A percentile compares a stretch with the other conserved stretches of the same genome.
These are phyloP conservation scores for Periconia sp. DNA, from an alignment of 2,329 filamentous ascomycete species.

Conservation along the genomic window DNA sequence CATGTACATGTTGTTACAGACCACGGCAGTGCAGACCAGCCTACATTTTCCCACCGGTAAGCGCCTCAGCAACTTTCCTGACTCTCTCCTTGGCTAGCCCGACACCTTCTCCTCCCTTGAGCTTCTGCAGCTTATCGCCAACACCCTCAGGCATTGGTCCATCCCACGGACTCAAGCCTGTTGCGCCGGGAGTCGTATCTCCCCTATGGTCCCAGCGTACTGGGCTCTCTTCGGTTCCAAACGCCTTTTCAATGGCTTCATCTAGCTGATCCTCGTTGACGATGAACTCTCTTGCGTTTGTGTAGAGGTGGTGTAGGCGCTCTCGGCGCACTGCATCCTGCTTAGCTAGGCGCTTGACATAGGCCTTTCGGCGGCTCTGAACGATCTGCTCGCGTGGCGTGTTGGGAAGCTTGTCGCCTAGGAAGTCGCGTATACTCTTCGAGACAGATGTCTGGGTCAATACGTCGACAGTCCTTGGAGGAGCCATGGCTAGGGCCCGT, in stretches of 20 bases:
- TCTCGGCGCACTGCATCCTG: conserved; percentile 69
- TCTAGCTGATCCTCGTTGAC: conserved; percentile 79
- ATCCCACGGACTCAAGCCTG: conserved; percentile 39
- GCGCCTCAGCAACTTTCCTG: conserved; percentile 68
- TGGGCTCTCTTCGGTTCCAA: conserved; percentile 64
- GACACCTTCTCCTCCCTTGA: conserved; percentile 43
- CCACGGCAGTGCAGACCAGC: too few relatives aligned
- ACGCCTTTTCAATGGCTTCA: conserved; percentile 74
- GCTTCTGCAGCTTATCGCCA: conserved; percentile 38
- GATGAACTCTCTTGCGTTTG: conserved; percentile 87
- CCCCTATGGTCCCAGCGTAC: conserved; percentile 46
- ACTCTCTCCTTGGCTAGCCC: conserved; percentile 63
- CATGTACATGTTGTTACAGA: too few relatives aligned
- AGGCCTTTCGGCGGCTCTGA: conserved; percentile 38
- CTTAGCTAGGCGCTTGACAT: conserved; percentile 51
- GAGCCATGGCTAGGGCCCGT: conserved; percentile 62
- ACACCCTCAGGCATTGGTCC: conserved; percentile 39
- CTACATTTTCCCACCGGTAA: conserved; percentile 69
- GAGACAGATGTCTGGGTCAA: conserved; percentile 36
- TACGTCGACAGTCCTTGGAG: conserved; percentile 69
- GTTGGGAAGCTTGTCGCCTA: conserved; percentile 38
- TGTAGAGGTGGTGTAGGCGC: conserved; percentile 84
- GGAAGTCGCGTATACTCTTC: conserved; percentile 41
- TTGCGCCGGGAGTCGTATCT: conserved; percentile 18
- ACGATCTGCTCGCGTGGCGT: conserved; percentile 28